Conservation (phyloP, 768 basidiomycete genomes). For the Leccinum disarticulatum region DNA sequence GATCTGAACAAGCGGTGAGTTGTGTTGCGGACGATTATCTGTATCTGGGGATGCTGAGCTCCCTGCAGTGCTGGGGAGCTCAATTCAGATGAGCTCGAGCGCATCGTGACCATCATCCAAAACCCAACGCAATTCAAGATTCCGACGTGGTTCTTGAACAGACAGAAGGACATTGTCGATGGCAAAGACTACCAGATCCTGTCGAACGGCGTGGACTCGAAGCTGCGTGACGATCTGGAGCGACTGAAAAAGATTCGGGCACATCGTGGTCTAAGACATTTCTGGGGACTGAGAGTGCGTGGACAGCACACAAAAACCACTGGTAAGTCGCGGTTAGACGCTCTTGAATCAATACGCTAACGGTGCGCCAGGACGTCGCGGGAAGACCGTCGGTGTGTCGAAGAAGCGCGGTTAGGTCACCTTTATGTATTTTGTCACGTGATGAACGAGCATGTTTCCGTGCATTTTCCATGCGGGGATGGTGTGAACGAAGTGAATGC, state of each 20-base stretch:
- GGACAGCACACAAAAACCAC: slow-evolving; percentile 99
- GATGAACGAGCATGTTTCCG: slow-evolving; percentile 1
- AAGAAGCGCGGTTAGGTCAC: slow-evolving; percentile 70
- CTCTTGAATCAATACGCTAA: slow-evolving; percentile 4
- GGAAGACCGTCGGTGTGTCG: slow-evolving; percentile 95
- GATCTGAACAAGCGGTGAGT: slow-evolving; percentile 96
- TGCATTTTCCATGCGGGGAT: neutral
- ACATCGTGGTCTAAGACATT: slow-evolving; percentile 90
- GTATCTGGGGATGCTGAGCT: slow-evolving; percentile 6
- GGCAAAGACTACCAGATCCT: slow-evolving; percentile 96
- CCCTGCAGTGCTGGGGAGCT: slow-evolving; percentile 88
- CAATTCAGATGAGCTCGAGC: slow-evolving; percentile 99
- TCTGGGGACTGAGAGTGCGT: slow-evolving; percentile 92
- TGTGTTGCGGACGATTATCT: neutral
- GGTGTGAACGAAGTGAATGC: neutral
- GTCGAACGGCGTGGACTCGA: slow-evolving; percentile 96
- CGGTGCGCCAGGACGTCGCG: slow-evolving; percentile 70
- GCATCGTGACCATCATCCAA: slow-evolving; percentile 98
- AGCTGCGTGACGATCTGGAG: slow-evolving; percentile 97
- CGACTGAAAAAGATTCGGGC: slow-evolving; percentile 98
- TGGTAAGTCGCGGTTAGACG: slow-evolving; percentile 46
- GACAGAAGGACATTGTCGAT: slow-evolving; percentile 96
- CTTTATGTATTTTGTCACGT: slow-evolving; percentile 22
- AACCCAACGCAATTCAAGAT: slow-evolving; percentile 99
- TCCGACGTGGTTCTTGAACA: slow-evolving; percentile 98